Conservation (phyloP, 2,329 filamentous ascomycete species). For the Stachybotrys elegans region DNA sequence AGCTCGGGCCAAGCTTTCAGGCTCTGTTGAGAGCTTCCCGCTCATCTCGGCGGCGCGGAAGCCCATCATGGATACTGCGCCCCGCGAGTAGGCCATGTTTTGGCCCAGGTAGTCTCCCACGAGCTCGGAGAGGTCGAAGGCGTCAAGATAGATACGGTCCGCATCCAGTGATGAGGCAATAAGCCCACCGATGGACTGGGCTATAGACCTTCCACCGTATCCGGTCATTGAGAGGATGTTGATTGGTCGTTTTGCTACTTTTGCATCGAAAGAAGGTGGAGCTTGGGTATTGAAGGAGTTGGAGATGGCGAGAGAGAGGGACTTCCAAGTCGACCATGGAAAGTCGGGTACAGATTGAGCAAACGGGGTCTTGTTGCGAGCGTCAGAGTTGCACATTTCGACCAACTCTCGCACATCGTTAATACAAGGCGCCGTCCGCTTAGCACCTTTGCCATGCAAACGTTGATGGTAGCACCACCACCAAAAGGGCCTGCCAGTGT, state of each 20-base stretch:
- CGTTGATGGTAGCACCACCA: conserved; percentile 34
- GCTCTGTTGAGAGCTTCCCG: conserved; percentile 45
- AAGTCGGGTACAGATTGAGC: conserved; percentile 30
- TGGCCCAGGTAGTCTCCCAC: conserved; percentile 67
- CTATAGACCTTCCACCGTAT: conserved; percentile 31
- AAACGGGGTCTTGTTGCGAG: conserved; percentile 23
- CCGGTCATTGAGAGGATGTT: conserved; percentile 31
- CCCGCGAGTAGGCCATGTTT: conserved; percentile 41
- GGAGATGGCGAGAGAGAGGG: conserved; percentile 19
- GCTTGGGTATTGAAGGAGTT: conserved; percentile 22
- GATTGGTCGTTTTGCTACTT: conserved; percentile 30
- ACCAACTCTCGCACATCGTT: too few species aligned
- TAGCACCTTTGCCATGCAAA: too few species aligned
- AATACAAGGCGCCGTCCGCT: too few species aligned
- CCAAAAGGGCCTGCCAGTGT: conserved; percentile 31
- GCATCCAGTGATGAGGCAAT: conserved; percentile 57
- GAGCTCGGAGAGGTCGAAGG: conserved; percentile 65
- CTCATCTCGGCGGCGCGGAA: conserved; percentile 52
- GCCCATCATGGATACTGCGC: conserved; percentile 48
- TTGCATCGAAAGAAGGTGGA: conserved; percentile 24
- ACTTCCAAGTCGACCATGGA: conserved; percentile 25
- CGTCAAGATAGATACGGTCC: conserved; percentile 63
- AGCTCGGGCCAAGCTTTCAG: conserved; percentile 27
- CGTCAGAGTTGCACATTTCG: too few species aligned
- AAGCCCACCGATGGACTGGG: conserved; percentile 52